Evolutionary conservation across 2,329 filamentous ascomycete genomes (phyloP).

Genomic region (Penicillium thymicola): DNA sequence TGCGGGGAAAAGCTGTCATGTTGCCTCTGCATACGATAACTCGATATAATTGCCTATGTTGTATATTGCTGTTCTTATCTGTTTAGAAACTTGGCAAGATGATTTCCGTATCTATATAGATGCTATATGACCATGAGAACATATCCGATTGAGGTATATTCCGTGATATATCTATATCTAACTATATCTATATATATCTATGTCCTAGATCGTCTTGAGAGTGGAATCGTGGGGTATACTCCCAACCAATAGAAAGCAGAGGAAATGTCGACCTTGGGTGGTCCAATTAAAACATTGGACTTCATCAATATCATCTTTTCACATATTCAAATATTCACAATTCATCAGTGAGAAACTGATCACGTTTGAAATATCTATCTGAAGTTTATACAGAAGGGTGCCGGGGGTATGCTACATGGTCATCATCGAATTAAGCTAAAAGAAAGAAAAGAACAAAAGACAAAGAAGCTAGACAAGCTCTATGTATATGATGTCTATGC

Average conservation of each 20-base stretch:
- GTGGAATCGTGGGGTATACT: neutral
- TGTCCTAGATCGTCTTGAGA: too few species aligned
- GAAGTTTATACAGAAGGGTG: conserved; percentile 41
- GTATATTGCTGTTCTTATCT: neutral
- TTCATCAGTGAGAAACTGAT: too few species aligned
- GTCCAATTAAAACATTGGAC: neutral
- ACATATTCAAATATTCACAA: neutral
- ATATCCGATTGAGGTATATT: neutral
- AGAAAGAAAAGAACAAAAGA: neutral
- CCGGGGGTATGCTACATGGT: conserved; percentile 34
- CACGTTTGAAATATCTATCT: neutral
- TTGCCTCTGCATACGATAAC: neutral
- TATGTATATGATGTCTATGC: neutral
- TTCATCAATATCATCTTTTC: neutral
- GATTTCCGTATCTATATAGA: neutral
- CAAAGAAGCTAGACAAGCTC: neutral
- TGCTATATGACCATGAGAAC: neutral
- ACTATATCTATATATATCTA: too few species aligned
- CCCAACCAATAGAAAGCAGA: neutral
- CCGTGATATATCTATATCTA: too few species aligned
- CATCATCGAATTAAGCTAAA: conserved; percentile 4
- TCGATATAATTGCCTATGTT: too few species aligned
- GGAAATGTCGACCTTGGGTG: neutral
- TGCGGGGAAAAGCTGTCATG: neutral
- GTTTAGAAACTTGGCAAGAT: neutral